phyloP scores from a whole-genome alignment of 805 yeast species.

The Saccharomycopsis sp. region DNA sequence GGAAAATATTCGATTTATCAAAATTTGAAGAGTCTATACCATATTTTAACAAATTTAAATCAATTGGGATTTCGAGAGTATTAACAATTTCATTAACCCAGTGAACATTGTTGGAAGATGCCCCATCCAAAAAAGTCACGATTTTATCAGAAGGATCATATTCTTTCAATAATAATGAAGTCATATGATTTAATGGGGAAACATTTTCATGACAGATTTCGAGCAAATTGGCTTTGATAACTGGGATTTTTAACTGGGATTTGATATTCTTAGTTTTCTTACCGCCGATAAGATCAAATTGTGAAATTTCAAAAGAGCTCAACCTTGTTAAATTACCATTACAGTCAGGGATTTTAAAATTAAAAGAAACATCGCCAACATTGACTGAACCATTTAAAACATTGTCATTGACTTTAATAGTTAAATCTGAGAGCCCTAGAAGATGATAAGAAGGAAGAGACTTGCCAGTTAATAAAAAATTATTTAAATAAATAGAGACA shows the following conservation, averaged over 20 bases:
- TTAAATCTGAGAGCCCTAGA: not conserved
- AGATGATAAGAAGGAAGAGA: not conserved
- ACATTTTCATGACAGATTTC: not conserved
- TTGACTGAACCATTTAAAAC: not conserved
- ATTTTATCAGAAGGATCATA: slow-evolving; percentile 1
- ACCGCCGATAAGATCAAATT: too few relatives aligned
- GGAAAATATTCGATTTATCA: too few relatives aligned
- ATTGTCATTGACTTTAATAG: not conserved
- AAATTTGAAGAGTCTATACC: not conserved
- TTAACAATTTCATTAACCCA: slow-evolving; percentile 10
- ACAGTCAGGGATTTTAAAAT: not conserved
- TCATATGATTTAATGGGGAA: slow-evolving; percentile 1
- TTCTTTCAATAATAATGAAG: not conserved
- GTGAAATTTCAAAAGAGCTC: too few relatives aligned
- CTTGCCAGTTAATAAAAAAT: not conserved
- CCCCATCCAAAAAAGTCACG: slow-evolving; percentile 2
- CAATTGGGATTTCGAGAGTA: slow-evolving; percentile 4
- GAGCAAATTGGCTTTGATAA: not conserved
- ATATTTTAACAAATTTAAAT: slow-evolving; percentile 1
- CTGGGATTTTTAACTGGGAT: not conserved
- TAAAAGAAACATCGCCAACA: not conserved
- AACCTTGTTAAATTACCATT: too few relatives aligned
- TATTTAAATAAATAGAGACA: not conserved
- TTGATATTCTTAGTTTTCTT: not conserved
- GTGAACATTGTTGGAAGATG: slow-evolving; percentile 6